Base-by-base conservation (phyloP, 352 stramenopile genomes). In the Pythium monospermum region DNA sequence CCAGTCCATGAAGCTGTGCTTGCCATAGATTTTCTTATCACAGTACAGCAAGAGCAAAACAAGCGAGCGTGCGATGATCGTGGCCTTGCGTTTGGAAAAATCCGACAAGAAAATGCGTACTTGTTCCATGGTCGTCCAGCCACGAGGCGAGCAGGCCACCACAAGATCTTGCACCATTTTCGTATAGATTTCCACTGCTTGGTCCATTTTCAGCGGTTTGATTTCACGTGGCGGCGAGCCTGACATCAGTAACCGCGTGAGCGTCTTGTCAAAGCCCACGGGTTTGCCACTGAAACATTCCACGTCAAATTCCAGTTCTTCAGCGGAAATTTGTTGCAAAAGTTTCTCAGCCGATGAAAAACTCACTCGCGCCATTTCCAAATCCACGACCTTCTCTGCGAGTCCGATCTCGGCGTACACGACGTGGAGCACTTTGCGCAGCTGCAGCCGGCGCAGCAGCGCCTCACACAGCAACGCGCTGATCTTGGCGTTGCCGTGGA, bases 1-100 rank as follows among this genome's bases (percentile, higher is more conserved):
- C 80, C 80, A 94, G 30, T 91, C 78, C 60, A 87, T 90, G 42
- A 94, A 94, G 53, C 83, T 84, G 56, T 86, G 83, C 57, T 78
- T 73, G 35, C 70, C 80, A 36, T 90, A 94, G 44, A 94, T 83
- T 57, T 91, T 91, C 61, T 84, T 87, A 47, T 94, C 81, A 25
- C 76, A 80, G 55, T 91, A 94, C 53, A 94, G 35, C 53, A 91
- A 83, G 16, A 94, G 69, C 83, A 91, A 52, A 12, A 87, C 78
- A 35, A 88, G 89, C n/a, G 83, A 94, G 7, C 83, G 70, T 0
- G 77, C 74, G 31, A 94, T 51, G 56, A 94, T 87, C 31, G 67
- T 85, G 0, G 79, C 78, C 13, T 80, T 67, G 30, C 85, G 64
- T 18, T 74, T 61, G 6, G 76, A 88, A 61, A 91, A 91, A 40